phyloP scores from a whole-genome alignment of 805 yeast species.

The Candida manassasensis region DNA sequence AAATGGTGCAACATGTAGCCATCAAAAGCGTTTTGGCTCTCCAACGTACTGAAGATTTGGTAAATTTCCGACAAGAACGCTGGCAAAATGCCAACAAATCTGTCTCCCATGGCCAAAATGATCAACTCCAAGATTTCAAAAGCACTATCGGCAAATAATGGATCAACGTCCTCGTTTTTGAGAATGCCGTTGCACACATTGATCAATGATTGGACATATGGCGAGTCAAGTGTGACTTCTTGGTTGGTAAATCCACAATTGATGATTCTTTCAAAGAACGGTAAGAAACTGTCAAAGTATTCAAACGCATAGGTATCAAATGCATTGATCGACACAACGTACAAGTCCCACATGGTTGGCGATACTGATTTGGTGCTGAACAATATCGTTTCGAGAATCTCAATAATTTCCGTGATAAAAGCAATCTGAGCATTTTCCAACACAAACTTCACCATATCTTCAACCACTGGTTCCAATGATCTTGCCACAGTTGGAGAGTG shows the following conservation, averaged over 20 bases:
- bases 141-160: conserved; percentile 35
- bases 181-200: conserved; percentile 32
- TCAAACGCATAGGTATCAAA: conserved; percentile 59
- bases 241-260: conserved; percentile 44
- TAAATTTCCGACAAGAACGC: conserved; percentile 33
- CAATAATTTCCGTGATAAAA: conserved; percentile 35
- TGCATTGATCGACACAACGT: conserved; percentile 43
- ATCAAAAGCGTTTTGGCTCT: conserved; percentile 36
- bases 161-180: conserved; percentile 31
- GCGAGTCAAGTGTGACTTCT: conserved; percentile 32
- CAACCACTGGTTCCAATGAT: conserved; percentile 29
- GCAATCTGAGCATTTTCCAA: conserved; percentile 37
- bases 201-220: conserved; percentile 34
- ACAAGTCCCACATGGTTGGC: conserved; percentile 51
- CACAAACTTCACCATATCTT: conserved; percentile 31
- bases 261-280: conserved; percentile 54
- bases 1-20: conserved; percentile 41
- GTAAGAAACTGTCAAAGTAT: conserved; percentile 50
- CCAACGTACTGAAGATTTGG: conserved; percentile 29
- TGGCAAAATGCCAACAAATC: conserved; percentile 29
- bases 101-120: conserved; percentile 25
- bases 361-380: conserved; percentile 52
- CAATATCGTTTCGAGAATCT: conserved; percentile 47
- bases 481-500: conserved; percentile 34
- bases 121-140: conserved; percentile 36